A percentile compares a stretch with the other conserved stretches of the same genome.
These are phyloP conservation scores for Emydomyces testavorans DNA, from an alignment of 2,329 filamentous ascomycete species.

Conservation along the genomic window DNA sequence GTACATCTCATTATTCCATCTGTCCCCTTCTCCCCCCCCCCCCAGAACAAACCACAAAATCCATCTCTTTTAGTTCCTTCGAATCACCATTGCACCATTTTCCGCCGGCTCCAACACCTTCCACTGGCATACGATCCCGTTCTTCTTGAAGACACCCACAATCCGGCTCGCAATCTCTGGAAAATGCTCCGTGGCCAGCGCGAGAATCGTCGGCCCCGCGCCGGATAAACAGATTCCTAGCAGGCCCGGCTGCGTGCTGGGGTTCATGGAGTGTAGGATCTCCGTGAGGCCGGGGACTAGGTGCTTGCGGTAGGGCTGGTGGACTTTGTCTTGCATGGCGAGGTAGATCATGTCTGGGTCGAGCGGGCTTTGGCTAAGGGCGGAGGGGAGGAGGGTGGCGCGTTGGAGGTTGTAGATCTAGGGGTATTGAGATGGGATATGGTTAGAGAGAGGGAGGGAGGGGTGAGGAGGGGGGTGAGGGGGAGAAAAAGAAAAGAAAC, in stretches of 20 bases:
- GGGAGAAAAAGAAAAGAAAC: constrained; percentile 26
- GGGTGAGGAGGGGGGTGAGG: neutral
- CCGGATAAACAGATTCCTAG: constrained; percentile 91
- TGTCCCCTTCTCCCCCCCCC: neutral
- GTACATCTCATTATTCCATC: neutral
- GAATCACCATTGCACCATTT: constrained; percentile 38
- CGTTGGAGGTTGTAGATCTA: constrained; percentile 80
- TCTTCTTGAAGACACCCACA: constrained; percentile 57
- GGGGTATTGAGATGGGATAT: neutral
- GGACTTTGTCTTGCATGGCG: constrained; percentile 97
- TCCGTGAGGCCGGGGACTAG: constrained; percentile 86
- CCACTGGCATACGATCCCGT: constrained; percentile 66
- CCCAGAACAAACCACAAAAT: neutral
- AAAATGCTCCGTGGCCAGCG: constrained; percentile 82
- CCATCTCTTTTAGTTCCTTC: constrained; percentile 2
- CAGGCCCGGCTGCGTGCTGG: constrained; percentile 72
- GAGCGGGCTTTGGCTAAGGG: constrained; percentile 77
- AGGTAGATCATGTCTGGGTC: constrained; percentile 90
- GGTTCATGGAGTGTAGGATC: constrained; percentile 84
- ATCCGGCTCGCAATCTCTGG: constrained; percentile 72
- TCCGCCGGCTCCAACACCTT: constrained; percentile 78
- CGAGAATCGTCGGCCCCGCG: constrained; percentile 87
- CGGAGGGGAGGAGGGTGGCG: constrained; percentile 79
- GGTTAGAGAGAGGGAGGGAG: neutral
- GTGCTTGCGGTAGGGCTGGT: constrained; percentile 87